Evolutionary conservation across 164 flowering plant genomes (phyloP).

Genomic region (Vitis riparia): DNA sequence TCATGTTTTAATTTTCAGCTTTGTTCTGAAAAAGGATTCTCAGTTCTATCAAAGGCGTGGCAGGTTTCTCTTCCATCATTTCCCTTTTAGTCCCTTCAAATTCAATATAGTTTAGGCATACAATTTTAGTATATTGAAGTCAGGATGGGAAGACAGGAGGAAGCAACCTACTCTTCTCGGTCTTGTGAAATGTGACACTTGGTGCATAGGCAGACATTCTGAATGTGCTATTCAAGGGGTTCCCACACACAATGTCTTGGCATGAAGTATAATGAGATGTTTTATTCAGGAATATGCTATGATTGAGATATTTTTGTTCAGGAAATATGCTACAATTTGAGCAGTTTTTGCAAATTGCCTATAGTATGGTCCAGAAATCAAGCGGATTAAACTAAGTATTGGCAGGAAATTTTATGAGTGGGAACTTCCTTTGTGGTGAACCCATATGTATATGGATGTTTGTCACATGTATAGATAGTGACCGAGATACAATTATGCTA

Average conservation of each 20-base stretch:
- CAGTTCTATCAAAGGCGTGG: constrained; percentile 52
- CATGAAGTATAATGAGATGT: too few species aligned
- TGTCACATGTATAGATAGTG: too few species aligned
- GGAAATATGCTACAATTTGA: not conserved
- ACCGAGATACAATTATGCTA: too few species aligned
- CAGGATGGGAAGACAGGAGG: not conserved
- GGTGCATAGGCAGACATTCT: too few species aligned
- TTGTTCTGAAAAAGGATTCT: constrained; percentile 66
- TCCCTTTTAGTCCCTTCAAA: not conserved
- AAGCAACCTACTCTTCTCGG: not conserved
- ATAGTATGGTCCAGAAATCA: too few species aligned
- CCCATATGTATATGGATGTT: too few species aligned
- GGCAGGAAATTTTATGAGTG: too few species aligned
- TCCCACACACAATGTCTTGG: too few species aligned
- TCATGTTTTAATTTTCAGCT: constrained; percentile 47
- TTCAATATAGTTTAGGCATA: not conserved
- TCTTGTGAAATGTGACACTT: too few species aligned
- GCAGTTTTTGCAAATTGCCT: not conserved
- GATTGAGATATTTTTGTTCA: not conserved
- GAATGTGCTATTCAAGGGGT: too few species aligned
- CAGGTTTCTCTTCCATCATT: constrained; percentile 44
- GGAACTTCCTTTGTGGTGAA: too few species aligned
- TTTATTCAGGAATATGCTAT: not conserved
- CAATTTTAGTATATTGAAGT: not conserved
- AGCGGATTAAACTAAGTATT: too few species aligned